Evolutionary conservation across 148 eudicot species (phyloP), one percentile per base, ranked within the genome.

Genomic region (Vaccinium corymbosum): DNA sequence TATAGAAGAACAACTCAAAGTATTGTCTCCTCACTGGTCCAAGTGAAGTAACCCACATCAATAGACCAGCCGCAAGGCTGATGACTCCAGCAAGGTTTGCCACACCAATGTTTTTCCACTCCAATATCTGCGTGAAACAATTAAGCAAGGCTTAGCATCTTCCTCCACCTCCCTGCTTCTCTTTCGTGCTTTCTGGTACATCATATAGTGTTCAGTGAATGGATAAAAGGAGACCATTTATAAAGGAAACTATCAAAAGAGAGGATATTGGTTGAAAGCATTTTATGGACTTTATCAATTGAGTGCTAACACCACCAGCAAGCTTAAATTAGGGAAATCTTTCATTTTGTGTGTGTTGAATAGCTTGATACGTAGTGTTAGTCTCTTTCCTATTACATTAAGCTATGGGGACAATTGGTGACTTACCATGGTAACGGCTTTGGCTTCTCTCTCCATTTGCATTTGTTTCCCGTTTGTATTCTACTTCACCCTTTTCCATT

Each of bases 1-100:
- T 95, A 82, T 94, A 95, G 93, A 95, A 95, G 87, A 95, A 95
- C 64, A 95, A 80, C 85, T 95, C 97, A 27, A 95, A 95, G 9
- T 88, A 88, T 68, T 82, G 73, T 68, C 89, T 92, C 88, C 98
- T 89, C 66, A 93, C 89, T 68, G 91, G 92, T 50, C 87, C 90
- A 42, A 94, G 94, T 51, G 98, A 92, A 27, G 97, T 94, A 84
- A 87, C 92, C 98, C 98, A 95, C 97, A 95, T 94, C 51, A 93
- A 78, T 50, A 95, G 68, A 76, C 98, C 98, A 80, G 95, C 90
- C 84, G 83, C 7, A n/a, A 95, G 94, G 88, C 94, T 90, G 72
- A 93, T 92, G 48, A 94, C 93, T 79, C 98, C 98, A 3, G 98
- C 90, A 76, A 93, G 86, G 79, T 91, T 93, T 19, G 95, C 94